phyloP scores from a whole-genome alignment of 345 rosid species.

The Gossypium arboreum region DNA sequence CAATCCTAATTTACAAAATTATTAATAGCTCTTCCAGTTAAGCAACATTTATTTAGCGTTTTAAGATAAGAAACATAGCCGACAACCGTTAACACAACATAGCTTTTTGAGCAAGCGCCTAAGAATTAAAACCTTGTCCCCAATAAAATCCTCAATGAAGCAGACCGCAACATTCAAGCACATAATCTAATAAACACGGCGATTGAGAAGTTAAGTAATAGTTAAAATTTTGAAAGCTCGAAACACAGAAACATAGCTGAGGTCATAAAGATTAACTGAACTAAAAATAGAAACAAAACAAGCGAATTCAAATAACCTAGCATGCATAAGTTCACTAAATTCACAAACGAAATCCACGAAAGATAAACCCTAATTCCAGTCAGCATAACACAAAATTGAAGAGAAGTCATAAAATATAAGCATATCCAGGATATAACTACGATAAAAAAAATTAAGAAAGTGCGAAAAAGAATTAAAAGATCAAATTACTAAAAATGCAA shows the following conservation, averaged over 20 bases:
- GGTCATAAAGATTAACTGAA: neutral
- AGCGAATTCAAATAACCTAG: neutral
- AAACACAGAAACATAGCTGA: neutral
- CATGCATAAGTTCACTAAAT: neutral
- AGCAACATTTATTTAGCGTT: neutral
- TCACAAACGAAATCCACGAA: neutral
- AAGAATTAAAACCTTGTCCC: neutral
- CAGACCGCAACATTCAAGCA: neutral
- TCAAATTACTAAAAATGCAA: neutral
- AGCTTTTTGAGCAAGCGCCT: neutral
- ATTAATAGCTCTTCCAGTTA: neutral
- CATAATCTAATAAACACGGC: neutral
- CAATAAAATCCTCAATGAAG: neutral
- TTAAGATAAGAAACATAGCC: neutral
- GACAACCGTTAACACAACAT: neutral
- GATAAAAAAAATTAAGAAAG: neutral
- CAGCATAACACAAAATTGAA: neutral
- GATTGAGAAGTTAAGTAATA: slow-evolving; percentile 2
- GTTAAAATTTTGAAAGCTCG: neutral
- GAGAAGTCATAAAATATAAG: neutral
- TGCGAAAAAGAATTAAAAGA: neutral
- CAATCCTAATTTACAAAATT: neutral
- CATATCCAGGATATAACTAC: neutral
- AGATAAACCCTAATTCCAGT: slow-evolving; percentile 3
- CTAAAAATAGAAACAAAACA: neutral